phyloP scores from a whole-genome alignment of 805 yeast species.

The Komagataella kurtzmanii region DNA sequence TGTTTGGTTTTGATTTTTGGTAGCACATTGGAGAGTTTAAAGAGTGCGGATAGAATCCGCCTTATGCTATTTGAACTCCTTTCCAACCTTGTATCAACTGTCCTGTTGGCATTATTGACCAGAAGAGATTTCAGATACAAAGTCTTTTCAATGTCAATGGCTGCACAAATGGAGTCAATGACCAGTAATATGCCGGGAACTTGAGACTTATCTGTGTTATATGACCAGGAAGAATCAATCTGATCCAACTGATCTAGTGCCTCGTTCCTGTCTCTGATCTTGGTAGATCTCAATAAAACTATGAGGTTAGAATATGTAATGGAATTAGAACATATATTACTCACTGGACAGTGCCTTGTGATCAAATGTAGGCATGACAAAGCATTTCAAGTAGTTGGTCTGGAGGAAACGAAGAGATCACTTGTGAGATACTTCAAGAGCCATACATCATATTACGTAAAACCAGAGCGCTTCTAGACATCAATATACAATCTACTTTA shows the following conservation, averaged over 20 bases:
- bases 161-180: constrained; percentile 9
- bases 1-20: not conserved
- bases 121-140: constrained; percentile 10
- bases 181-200: constrained; percentile 1
- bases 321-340: not conserved
- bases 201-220: not conserved
- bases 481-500: not conserved
- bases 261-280: constrained; percentile 40
- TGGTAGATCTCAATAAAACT: constrained; percentile 29
- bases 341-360: not conserved
- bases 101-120: constrained; percentile 8
- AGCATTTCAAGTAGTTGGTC: constrained; percentile 2
- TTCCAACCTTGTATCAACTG: constrained; percentile 11
- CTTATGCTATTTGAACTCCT: constrained; percentile 9
- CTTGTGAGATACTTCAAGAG: not conserved
- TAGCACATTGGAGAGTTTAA: constrained; percentile 4
- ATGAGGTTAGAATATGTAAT: constrained; percentile 4
- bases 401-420: not conserved
- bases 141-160: constrained; percentile 10
- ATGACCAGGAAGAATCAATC: constrained; percentile 9
- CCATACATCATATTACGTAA: not conserved
- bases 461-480: not conserved
- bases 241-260: constrained; percentile 28
- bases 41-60: constrained; percentile 6
- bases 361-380: not conserved